These are phyloP conservation scores for Yarrowia bubula DNA, from an alignment of 805 yeast species.

Conservation along the genomic window DNA sequence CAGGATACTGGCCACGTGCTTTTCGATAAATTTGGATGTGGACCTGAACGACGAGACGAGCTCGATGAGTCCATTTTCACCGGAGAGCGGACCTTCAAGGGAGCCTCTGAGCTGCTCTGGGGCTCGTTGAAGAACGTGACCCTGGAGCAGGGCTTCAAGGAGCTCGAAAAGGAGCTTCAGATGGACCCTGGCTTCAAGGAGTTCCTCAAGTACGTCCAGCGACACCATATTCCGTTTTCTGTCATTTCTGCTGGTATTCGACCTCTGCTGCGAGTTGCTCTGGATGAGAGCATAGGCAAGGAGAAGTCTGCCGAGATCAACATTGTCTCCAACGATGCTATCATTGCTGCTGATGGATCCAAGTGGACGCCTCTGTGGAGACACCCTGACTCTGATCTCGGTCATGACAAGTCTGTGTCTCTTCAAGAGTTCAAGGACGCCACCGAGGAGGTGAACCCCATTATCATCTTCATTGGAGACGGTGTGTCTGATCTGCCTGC, in stretches of 20 bases:
- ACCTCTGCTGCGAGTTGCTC: constrained; percentile 45
- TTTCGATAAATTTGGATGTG: constrained; percentile 46
- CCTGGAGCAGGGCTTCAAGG: constrained; percentile 41
- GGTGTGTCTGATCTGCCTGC: constrained; percentile 54
- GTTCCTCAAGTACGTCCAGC: constrained; percentile 42
- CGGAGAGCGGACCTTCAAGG: constrained; percentile 42
- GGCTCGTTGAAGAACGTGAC: constrained; percentile 43
- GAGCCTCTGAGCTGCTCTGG: constrained; percentile 47
- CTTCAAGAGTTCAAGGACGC: constrained; percentile 42
- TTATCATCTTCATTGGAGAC: constrained; percentile 52
- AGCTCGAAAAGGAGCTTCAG: constrained; percentile 40
- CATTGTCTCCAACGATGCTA: constrained; percentile 45
- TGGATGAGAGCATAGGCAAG: constrained; percentile 43
- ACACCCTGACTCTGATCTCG: constrained; percentile 44
- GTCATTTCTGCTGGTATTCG: constrained; percentile 47
- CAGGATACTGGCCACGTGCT: constrained; percentile 49
- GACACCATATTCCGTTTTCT: constrained; percentile 43
- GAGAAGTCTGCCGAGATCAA: constrained; percentile 41
- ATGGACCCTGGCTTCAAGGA: constrained; percentile 44
- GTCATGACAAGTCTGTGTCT: constrained; percentile 47
- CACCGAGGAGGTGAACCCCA: constrained; percentile 28
- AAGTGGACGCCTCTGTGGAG: constrained; percentile 45
- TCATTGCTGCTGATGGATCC: constrained; percentile 39
- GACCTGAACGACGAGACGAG: constrained; percentile 40
- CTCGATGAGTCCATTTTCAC: constrained; percentile 43